Base-by-base conservation (phyloP, 2,329 filamentous ascomycete genomes). In the Anisogramma anomala region DNA sequence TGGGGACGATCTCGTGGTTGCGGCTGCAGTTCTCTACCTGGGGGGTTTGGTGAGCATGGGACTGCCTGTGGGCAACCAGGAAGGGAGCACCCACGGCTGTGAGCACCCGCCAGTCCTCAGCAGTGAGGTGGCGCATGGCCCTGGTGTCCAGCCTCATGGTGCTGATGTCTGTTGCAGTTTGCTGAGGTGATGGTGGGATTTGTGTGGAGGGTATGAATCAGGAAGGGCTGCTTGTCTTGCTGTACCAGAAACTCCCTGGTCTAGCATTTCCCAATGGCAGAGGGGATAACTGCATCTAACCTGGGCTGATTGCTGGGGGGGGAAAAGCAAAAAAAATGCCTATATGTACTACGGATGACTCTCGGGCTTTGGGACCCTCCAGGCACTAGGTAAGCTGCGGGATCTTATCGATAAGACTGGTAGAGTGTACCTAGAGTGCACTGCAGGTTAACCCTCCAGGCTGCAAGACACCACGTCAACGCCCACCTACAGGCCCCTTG, bases 1-100 rank as follows among this genome's bases (percentile, higher is more conserved):
- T 96, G 6, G 91, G 91, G 2, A 98, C 89, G 43, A 98, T 74
- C 65, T 98, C 91, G 68, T 98, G 91, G 65, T 96, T 96, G 61
- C 85, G 88, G 63, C 84, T 93, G 56, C 88, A 89, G 64, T 81
- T 79, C 62, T 98, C 91, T 54, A 93, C 84, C 87, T 94, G 61
- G 53, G 51, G 50, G 22, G 22, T 6, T 23, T 5, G 22, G 22
- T 23, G 6, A 23, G 22, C 9, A 23, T 9, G 22, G 9, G 22
- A 9, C 6, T 23, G 9, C 22, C 6, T 6, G 22, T 23, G n/a
- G n/a, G 9, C 9, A 23, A 23, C 22, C 9, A 23, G 22, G 22
- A 6, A 3, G 7, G 23, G 4, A 38, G 26, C 34, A 63, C 77
- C 48, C 79, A 94, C 89, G 54, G 86, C 91, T 57, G 85, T 82